Evolutionary conservation across 306 rosid genomes (phyloP), one percentile per base, ranked within the genome.

Genomic region (Carpinus fangiana): DNA sequence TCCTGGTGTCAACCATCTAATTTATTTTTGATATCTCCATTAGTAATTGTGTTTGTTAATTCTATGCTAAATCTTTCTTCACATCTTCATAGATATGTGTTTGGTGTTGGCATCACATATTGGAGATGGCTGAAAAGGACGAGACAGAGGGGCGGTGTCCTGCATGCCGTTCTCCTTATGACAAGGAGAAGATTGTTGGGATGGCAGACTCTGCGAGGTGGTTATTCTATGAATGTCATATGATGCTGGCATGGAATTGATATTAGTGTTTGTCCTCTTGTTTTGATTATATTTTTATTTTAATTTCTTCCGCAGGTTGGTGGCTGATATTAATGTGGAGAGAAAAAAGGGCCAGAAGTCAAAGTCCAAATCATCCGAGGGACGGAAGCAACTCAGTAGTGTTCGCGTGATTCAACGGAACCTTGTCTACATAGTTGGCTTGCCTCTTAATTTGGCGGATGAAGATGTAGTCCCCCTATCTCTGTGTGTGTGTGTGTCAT

Each of bases 71-170:
- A 79, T 73, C 80, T 56, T 62, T 60, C 43, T 41, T 43, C 80
- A 56, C 68, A 76, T 79, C 59, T 74, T 80, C 55, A 72, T 86
- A 96, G 99, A 89, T 96, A 79, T 96, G 99, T 90, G 99, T 96
- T 75, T 96, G 99, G 99, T 96, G 99, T 82, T 96, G 99, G 98
- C 98, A 96, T 86, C 99, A 96, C 86, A 88, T 96, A 73, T 89
- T 96, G 92, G 96, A 83, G 70, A 91, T 96, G 94, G 99, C 98
- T 20, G 97, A 93, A 90, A 95, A 95, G 97, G 97, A 95, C 86
- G 96, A 87, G 66, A 85, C 99, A 0, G 99, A 90, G 73, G 99
- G 99, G 81, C 91, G 93, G 80, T 95, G 98, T 84, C 98, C 99
- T 36, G 99, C 99, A 0, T 95, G 99, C 79, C 99, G 98, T 76